Evolutionary conservation across 768 basidiomycete genomes (phyloP).

Genomic region (Tulasnella sp.): DNA sequence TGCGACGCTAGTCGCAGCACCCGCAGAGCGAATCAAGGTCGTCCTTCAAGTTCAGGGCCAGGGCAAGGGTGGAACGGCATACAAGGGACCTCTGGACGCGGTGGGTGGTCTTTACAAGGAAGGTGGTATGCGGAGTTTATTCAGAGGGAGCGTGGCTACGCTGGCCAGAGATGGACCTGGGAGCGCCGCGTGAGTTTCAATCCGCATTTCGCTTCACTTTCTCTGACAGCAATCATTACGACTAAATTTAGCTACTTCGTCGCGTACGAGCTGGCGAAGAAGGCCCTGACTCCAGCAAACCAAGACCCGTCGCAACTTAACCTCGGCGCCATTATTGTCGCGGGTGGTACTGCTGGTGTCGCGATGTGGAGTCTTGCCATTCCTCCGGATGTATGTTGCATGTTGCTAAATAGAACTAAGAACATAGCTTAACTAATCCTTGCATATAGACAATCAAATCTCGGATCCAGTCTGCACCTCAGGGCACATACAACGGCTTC

Average conservation of each 20-base stretch:
- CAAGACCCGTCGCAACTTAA: conserved; percentile 72
- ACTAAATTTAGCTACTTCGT: conserved; percentile 73
- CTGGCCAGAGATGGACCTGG: conserved; percentile 92
- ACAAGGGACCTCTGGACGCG: conserved; percentile 88
- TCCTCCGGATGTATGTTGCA: conserved; percentile 74
- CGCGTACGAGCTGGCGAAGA: conserved; percentile 91
- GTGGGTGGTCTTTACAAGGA: conserved; percentile 83
- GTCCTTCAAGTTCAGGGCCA: conserved; percentile 56
- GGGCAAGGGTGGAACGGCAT: conserved; percentile 68
- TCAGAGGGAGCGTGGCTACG: conserved; percentile 87
- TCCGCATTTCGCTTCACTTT: neutral
- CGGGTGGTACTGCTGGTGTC: conserved; percentile 89
- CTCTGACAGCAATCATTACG: neutral
- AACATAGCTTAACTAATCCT: neutral
- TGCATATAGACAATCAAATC: conserved; percentile 78
- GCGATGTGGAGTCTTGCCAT: conserved; percentile 99
- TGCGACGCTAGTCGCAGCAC: conserved; percentile 83
- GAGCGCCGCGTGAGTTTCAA: conserved; percentile 70
- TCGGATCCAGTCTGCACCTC: conserved; percentile 89
- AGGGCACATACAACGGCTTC: conserved; percentile 91
- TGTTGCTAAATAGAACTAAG: neutral
- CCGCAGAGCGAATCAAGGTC: conserved; percentile 95
- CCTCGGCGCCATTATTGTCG: conserved; percentile 74
- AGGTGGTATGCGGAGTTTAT: conserved; percentile 85
- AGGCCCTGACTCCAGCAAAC: conserved; percentile 67